Conservation (phyloP, 2,329 filamentous ascomycete genomes). For the Metarhizium album region DNA sequence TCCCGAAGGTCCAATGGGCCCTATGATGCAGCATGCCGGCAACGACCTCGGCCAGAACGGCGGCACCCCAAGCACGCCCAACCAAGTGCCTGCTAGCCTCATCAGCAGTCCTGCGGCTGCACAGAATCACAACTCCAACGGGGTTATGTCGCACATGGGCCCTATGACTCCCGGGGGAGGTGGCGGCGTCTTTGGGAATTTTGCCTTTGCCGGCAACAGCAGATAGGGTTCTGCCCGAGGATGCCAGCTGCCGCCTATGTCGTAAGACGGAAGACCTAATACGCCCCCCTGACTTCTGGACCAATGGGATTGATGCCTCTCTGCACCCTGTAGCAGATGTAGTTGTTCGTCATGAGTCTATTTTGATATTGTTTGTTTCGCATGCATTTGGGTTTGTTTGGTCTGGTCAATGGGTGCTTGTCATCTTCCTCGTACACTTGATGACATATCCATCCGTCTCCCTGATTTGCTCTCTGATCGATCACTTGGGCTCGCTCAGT, state of each 20-base stretch:
- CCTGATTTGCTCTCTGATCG: background rate
- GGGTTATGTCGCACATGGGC: slow-evolving; percentile 42
- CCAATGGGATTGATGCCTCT: background rate
- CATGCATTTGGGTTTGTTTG: background rate
- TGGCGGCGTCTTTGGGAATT: slow-evolving; percentile 65
- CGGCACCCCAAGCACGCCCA: slow-evolving; percentile 52
- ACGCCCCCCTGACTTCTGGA: background rate
- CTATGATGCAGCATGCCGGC: slow-evolving; percentile 22
- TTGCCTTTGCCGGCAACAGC: slow-evolving; percentile 40
- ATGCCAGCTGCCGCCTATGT: slow-evolving; percentile 7
- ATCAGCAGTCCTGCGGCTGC: slow-evolving; percentile 35
- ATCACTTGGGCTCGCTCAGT: too few relatives aligned
- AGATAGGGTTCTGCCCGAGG: slow-evolving; percentile 18
- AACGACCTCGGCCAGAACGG: slow-evolving; percentile 28
- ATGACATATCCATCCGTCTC: background rate
- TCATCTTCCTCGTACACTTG: background rate
- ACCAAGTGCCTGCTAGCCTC: slow-evolving; percentile 47
- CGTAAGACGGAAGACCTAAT: background rate
- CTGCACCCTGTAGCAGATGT: background rate
- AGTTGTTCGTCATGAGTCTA: background rate
- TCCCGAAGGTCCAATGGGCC: slow-evolving; percentile 40
- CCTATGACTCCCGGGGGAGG: slow-evolving; percentile 70
- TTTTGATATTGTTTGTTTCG: background rate
- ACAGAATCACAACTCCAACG: slow-evolving; percentile 45
- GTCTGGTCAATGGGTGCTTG: background rate